These are phyloP conservation scores for Hypoxylon sp. DNA, from an alignment of 2,329 filamentous ascomycete species.

Conservation along the genomic window DNA sequence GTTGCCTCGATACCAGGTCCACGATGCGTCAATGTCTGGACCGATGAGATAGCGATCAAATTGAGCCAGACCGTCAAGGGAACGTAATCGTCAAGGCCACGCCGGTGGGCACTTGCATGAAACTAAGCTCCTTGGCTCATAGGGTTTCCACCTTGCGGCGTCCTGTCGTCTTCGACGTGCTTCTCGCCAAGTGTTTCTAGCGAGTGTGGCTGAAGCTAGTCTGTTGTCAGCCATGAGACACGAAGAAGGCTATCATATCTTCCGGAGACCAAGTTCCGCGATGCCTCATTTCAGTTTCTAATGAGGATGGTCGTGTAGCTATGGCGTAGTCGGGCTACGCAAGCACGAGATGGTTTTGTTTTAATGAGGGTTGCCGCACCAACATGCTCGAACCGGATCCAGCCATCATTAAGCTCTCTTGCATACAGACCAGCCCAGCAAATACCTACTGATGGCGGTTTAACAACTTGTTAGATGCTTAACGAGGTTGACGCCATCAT, in stretches of 20 bases:
- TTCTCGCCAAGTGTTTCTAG: constrained; percentile 11
- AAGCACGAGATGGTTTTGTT: constrained; percentile 28
- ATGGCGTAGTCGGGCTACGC: constrained; percentile 7
- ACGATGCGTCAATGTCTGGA: constrained; percentile 5
- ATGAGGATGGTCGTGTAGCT: constrained; percentile 1
- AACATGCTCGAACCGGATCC: constrained; percentile 1
- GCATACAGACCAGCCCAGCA: constrained; percentile 6
- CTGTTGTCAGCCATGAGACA: constrained; percentile 26
- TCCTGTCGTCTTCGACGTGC: not conserved
- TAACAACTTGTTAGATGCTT: constrained; percentile 15
- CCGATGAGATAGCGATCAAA: constrained; percentile 8
- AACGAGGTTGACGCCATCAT: constrained; percentile 40
- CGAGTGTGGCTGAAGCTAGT: constrained; percentile 15
- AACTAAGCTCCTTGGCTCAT: not conserved
- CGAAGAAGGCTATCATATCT: not conserved
- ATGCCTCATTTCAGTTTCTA: not conserved
- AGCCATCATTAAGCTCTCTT: constrained; percentile 22
- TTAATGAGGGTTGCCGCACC: constrained; percentile 29
- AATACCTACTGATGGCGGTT: constrained; percentile 9
- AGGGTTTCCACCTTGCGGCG: not conserved
- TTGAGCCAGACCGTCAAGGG: not conserved
- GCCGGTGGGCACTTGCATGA: not conserved
- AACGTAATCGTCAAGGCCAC: not conserved
- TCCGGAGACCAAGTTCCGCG: constrained; percentile 34
- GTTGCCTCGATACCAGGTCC: not conserved